Evolutionary conservation across 2,329 filamentous ascomycete genomes (phyloP).

Genomic region (Stromatinia cepivora): DNA sequence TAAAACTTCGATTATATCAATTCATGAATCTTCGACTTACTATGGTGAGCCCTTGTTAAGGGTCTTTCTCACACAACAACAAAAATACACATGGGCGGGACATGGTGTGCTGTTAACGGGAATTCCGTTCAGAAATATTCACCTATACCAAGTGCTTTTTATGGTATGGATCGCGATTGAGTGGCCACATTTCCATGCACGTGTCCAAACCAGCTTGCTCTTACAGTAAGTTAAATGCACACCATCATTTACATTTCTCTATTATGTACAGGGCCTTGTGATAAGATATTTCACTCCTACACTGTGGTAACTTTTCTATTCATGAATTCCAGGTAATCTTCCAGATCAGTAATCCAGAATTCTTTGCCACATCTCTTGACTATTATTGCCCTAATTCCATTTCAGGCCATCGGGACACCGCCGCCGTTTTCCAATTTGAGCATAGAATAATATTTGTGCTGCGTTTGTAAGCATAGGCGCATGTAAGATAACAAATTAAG

Average conservation of each 20-base stretch:
- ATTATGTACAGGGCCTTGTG: neutral
- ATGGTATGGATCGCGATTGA: neutral
- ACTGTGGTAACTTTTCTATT: neutral
- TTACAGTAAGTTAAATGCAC: neutral
- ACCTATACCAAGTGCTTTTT: neutral
- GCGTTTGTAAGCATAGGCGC: neutral
- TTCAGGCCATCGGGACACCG: neutral
- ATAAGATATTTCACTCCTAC: neutral
- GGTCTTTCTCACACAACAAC: neutral
- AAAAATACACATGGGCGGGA: neutral
- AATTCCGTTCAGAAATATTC: neutral
- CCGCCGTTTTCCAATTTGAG: neutral
- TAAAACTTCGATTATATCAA: neutral
- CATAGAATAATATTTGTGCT: neutral
- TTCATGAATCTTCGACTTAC: neutral
- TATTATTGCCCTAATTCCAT: neutral
- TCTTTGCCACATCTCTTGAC: neutral
- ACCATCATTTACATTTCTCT: neutral
- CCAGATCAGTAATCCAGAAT: neutral
- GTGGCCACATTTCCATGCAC: neutral
- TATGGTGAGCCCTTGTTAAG: neutral
- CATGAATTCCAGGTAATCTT: neutral
- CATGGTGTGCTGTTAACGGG: neutral
- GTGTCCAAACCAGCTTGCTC: neutral
- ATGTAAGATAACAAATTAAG: neutral